A percentile compares a stretch with the other conserved stretches of the same genome.
Evolutionary conservation across 768 basidiomycete genomes (phyloP).

Genomic region (Serendipita sp.): DNA sequence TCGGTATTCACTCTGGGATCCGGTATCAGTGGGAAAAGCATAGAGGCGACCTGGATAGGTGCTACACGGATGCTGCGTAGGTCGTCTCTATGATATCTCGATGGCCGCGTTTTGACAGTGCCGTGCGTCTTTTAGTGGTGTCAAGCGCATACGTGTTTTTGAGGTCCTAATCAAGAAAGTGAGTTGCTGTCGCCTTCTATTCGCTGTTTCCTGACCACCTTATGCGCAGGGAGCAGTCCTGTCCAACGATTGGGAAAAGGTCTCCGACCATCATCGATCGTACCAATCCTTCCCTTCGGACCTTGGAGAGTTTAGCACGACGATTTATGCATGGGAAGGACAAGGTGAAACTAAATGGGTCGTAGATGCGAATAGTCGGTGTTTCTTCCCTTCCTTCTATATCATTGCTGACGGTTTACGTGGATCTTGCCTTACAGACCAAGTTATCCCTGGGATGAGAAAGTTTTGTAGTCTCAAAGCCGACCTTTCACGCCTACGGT

Average conservation of each 20-base stretch:
- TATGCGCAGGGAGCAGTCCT: not conserved
- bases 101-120: not conserved
- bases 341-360: not conserved
- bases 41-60: not conserved
- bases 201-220: not conserved
- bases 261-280: no score
- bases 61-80: not conserved
- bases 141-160: not conserved
- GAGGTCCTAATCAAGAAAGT: not conserved
- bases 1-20: not conserved
- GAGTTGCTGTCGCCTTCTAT: not conserved
- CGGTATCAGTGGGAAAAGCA: not conserved
- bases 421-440: not conserved
- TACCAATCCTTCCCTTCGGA: no score
- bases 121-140: not conserved
- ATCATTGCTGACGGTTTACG: not conserved
- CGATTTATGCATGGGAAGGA: not conserved
- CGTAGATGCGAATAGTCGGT: not conserved
- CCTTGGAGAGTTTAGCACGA: no score
- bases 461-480: not conserved
- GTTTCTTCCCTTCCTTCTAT: not conserved
- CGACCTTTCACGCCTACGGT: not conserved
- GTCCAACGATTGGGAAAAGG: not conserved
- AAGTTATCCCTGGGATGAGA: not conserved
- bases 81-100: not conserved